Evolutionary conservation across 768 basidiomycete species (phyloP).

Genomic region (Grammothele lineata): DNA sequence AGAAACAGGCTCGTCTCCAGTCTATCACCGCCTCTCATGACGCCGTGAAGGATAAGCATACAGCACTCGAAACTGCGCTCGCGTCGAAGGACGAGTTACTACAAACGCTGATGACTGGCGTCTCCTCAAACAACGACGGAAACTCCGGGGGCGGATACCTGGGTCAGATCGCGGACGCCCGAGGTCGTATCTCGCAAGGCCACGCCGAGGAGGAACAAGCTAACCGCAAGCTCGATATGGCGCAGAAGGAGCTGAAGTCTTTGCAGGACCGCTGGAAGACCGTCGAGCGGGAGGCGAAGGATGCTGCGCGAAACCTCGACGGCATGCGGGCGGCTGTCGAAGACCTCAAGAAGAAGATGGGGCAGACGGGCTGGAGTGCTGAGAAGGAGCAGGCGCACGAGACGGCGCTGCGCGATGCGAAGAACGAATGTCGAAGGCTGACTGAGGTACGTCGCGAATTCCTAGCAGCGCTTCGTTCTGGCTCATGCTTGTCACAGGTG

Average conservation of each 20-base stretch:
- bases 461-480: not conserved
- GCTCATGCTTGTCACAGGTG: conserved; percentile 6
- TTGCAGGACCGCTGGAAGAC: conserved; percentile 80
- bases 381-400: conserved; percentile 66
- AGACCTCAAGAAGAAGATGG: conserved; percentile 46
- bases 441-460: conserved; percentile 49
- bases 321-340: conserved; percentile 55
- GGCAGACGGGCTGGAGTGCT: conserved; percentile 68
- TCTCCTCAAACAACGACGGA: conserved; percentile 63
- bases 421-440: conserved; percentile 48
- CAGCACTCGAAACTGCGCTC: conserved; percentile 53
- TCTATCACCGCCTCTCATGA: conserved; percentile 51
- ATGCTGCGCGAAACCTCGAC: conserved; percentile 67
- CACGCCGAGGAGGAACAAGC: conserved; percentile 83
- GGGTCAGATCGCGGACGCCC: conserved; percentile 90
- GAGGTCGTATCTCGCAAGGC: conserved; percentile 68
- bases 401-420: conserved; percentile 45
- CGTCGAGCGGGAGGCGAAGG: conserved; percentile 79
- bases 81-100: conserved; percentile 85
- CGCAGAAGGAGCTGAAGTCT: conserved; percentile 70
- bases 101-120: conserved; percentile 90
- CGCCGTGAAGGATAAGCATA: conserved; percentile 66
- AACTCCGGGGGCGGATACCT: conserved; percentile 89
- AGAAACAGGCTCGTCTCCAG: conserved; percentile 58
- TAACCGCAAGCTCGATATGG: conserved; percentile 69